phyloP scores from a whole-genome alignment of 345 rosid species.

The Erodium maritimum region DNA sequence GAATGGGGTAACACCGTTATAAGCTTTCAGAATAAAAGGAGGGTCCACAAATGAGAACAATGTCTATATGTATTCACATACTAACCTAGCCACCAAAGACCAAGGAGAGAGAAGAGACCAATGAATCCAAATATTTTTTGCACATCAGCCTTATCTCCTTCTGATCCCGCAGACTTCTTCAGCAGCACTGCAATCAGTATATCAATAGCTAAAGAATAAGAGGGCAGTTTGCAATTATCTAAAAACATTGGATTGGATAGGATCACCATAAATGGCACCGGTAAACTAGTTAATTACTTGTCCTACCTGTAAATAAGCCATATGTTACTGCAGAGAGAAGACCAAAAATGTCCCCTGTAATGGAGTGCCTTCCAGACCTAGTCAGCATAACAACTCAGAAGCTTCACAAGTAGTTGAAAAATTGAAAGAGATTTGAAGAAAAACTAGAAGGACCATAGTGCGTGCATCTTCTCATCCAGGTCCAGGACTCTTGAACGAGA shows the following conservation, averaged over 20 bases:
- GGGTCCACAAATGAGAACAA: too few species aligned
- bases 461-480: too few species aligned
- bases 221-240: too few species aligned
- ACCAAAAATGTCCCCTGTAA: slow-evolving; percentile 40
- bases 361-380: slow-evolving; percentile 32
- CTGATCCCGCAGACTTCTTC: slow-evolving; percentile 45
- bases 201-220: not conserved
- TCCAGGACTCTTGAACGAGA: not conserved
- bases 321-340: slow-evolving; percentile 45
- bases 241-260: slow-evolving; percentile 2
- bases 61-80: too few species aligned
- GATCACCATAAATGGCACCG: slow-evolving; percentile 1
- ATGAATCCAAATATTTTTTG: slow-evolving; percentile 50
- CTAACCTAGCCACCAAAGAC: slow-evolving; percentile 32
- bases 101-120: slow-evolving; percentile 45
- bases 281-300: not conserved
- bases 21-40: too few species aligned
- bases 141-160: slow-evolving; percentile 41
- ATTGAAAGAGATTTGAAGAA: too few species aligned
- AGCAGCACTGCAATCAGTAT: slow-evolving; percentile 33
- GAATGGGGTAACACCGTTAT: slow-evolving; percentile 6
- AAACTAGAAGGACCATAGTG: too few species aligned
- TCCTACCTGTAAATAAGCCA: slow-evolving; percentile 48
- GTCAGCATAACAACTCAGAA: slow-evolving; percentile 7
- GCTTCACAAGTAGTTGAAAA: too few species aligned